Evolutionary conservation across 129 eudicot genomes (phyloP), one percentile per base, ranked within the genome.

Genomic region (Helichrysum umbraculigerum): DNA sequence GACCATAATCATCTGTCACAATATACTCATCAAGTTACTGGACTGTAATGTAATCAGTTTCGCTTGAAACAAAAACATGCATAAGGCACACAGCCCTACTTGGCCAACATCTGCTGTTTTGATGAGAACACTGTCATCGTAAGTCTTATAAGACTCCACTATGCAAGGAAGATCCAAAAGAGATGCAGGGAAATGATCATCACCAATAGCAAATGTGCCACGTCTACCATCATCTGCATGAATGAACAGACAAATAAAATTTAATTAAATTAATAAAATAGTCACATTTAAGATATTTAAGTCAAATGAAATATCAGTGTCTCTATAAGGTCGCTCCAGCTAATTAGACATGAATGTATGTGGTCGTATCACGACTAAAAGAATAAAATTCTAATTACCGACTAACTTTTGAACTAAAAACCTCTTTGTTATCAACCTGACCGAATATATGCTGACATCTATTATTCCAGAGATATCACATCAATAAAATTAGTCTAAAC

Each of bases 101-200:
- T 93, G 98, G 73, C 96, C 98, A 81, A 91, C 88, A 76, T 93
- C 97, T 33, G 98, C 88, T 21, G 96, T 85, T 87, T 93, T 93
- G 59, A 93, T 91, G 67, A 93, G 77, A 69, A 85, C 97, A 66
- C 85, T 88, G 78, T 93, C 98, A 82, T 93, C 96, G 20, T 90
- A 88, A 65, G 98, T 91, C 85, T 93, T 91, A 81, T 90, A 88
- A 5, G 98, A 93, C 81, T 93, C 97, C 70, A 88, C 89, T 29
- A 93, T 84, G 74, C 85, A 72, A 59, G 97, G 98, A 82, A 93
- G 96, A 83, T 93, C 96, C 83, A 90, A 79, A 41, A 93, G 91
- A 7, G 95, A 90, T 51, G 96, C 96, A 17, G 91, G 84, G 75
- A 93, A 93, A 30, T 74, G 87, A 15, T 93, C 91, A 76, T 83